Conservation (phyloP, 2,329 filamentous ascomycete species). For the Epichloe uncinata region DNA sequence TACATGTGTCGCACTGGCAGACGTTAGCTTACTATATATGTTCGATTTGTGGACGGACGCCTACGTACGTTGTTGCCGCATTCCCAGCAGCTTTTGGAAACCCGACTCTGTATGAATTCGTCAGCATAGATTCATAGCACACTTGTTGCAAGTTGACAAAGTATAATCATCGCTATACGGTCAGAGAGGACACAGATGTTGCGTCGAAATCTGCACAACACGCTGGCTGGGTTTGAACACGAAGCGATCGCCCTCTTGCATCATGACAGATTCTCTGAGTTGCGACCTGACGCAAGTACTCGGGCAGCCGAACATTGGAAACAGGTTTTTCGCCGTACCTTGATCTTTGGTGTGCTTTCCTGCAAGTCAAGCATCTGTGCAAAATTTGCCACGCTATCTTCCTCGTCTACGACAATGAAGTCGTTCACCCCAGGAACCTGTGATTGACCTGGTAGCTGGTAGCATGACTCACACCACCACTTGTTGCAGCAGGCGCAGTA, state of each 20-base stretch:
- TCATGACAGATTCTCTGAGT: neutral
- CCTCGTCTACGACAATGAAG: constrained; percentile 25
- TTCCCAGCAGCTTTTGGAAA: constrained; percentile 67
- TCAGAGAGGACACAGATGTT: neutral
- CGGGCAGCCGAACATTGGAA: constrained; percentile 29
- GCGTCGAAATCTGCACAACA: neutral
- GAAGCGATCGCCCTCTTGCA: neutral
- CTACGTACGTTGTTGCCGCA: constrained; percentile 63
- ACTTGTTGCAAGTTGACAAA: neutral
- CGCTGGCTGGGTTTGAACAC: neutral
- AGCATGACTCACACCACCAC: constrained; percentile 90
- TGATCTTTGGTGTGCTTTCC: constrained; percentile 25
- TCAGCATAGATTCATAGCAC: neutral
- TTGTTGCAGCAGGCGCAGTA: constrained; percentile 75
- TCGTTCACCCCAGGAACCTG: constrained; percentile 21
- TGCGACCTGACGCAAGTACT: neutral
- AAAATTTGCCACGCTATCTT: constrained; percentile 26
- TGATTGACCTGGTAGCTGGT: constrained; percentile 34
- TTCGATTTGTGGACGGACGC: neutral
- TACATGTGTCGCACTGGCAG: constrained; percentile 59
- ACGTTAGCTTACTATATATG: constrained; percentile 2
- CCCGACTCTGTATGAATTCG: constrained; percentile 32
- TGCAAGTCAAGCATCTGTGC: constrained; percentile 24
- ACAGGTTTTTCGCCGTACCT: constrained; percentile 57
- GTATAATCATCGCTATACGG: neutral